These are phyloP conservation scores for Candida tropicalis DNA, from an alignment of 1,139 yeast species.

Conservation along the genomic window DNA sequence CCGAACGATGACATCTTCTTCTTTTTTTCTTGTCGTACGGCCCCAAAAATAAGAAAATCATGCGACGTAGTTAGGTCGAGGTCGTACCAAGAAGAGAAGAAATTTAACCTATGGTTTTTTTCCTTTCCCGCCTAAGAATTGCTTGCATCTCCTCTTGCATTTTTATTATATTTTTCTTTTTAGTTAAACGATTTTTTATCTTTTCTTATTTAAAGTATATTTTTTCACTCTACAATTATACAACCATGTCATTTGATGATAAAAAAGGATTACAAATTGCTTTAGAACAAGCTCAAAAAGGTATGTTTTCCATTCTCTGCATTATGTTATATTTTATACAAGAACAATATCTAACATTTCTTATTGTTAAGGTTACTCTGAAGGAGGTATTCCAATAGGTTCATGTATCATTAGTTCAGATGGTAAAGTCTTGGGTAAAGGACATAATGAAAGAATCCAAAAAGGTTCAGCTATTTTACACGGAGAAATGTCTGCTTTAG, in stretches of 20 bases:
- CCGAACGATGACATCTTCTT: no score
- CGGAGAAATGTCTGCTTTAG: constrained; percentile 88
- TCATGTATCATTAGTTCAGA: constrained; percentile 73
- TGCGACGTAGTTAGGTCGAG: no score
- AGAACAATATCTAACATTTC: constrained; percentile 17
- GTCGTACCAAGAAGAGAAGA: no score
- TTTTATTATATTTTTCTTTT: no score
- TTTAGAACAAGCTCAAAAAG: constrained; percentile 67
- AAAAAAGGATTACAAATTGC: constrained; percentile 67
- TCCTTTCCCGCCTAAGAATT: no score
- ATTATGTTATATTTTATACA: no score
- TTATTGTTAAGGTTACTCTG: constrained; percentile 52
- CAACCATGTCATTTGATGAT: constrained; percentile 59
- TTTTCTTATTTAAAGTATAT: background rate
- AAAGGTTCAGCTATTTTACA: constrained; percentile 79
- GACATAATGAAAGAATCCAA: constrained; percentile 89
- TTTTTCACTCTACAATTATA: no score
- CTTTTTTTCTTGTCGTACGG: no score
- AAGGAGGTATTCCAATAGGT: constrained; percentile 94
- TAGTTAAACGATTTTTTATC: background rate
- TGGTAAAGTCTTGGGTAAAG: constrained; percentile 80
- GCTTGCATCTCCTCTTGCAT: no score
- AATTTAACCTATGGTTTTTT: no score
- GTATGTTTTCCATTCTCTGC: constrained; percentile 46
- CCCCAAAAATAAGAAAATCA: no score